These are phyloP conservation scores for Dujonia santamariae DNA, from an alignment of 1,139 yeast genomes.

Conservation along the genomic window DNA sequence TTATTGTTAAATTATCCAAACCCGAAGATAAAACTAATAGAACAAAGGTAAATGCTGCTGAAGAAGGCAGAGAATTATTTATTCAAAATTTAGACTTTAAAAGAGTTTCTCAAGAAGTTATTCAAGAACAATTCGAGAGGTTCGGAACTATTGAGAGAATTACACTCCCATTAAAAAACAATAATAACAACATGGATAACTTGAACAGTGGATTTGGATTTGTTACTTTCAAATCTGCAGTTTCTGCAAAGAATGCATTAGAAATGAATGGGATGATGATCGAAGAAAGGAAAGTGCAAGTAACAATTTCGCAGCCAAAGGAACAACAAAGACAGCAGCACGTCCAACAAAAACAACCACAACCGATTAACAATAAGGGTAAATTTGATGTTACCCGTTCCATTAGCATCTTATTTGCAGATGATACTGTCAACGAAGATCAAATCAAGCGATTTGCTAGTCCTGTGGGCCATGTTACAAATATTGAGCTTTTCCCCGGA, in stretches of 20 bases:
- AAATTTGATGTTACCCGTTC: conserved; percentile 27
- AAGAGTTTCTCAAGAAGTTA: conserved; percentile 19
- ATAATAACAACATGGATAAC: conserved; percentile 27
- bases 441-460: conserved; percentile 33
- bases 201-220: conserved; percentile 51
- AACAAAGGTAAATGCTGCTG: conserved; percentile 39
- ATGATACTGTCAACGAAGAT: conserved; percentile 42
- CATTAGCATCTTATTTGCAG: conserved; percentile 44
- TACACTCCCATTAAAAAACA: conserved; percentile 40
- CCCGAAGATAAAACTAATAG: conserved; percentile 33
- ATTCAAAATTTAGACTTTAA: conserved; percentile 50
- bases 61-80: conserved; percentile 54
- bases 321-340: conserved; percentile 8
- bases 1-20: conserved; percentile 59
- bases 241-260: conserved; percentile 41
- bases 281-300: conserved; percentile 42
- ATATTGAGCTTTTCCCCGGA: conserved; percentile 47
- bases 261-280: conserved; percentile 31
- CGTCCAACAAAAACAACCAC: no score
- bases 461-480: conserved; percentile 33
- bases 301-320: conserved; percentile 34
- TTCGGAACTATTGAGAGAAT: conserved; percentile 46
- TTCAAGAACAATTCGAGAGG: conserved; percentile 23
- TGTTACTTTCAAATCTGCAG: conserved; percentile 37
- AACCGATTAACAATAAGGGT: no score